Evolutionary conservation across 345 rosid genomes (phyloP).

Genomic region (Erysimum cheiranthoides): DNA sequence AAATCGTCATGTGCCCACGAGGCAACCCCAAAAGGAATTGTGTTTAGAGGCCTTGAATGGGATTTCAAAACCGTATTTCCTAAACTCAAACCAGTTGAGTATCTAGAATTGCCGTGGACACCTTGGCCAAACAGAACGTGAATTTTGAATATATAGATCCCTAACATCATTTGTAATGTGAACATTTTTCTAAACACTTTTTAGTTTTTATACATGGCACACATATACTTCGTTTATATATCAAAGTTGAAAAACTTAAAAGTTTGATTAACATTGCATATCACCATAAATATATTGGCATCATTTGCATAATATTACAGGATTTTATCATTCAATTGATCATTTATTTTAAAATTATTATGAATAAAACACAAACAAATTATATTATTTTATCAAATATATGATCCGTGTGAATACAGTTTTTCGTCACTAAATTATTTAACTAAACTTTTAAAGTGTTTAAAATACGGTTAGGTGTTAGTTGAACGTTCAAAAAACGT

Average conservation of each 20-base stretch:
- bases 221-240: not conserved
- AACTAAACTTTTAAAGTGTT: not conserved
- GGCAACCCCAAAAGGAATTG: conserved; percentile 40
- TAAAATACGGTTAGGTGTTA: not conserved
- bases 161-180: not conserved
- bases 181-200: not conserved
- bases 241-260: not conserved
- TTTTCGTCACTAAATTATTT: not conserved
- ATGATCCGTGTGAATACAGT: too few relatives aligned
- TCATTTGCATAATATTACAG: not conserved
- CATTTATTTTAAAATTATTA: not conserved
- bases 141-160: not conserved
- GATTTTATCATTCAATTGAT: not conserved
- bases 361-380: not conserved
- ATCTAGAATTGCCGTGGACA: conserved; percentile 45
- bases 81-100: conserved; percentile 39
- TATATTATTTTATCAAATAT: not conserved
- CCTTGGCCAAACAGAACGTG: conserved; percentile 44
- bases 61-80: conserved; percentile 41
- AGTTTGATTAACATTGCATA: not conserved
- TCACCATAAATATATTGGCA: not conserved
- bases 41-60: conserved; percentile 44
- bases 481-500: not conserved
- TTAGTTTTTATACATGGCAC: not conserved
- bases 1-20: conserved; percentile 38